Evolutionary conservation across 1,284 basidiomycete genomes (phyloP), one percentile per base, ranked within the genome.

Genomic region (Spongiforma sp.): DNA sequence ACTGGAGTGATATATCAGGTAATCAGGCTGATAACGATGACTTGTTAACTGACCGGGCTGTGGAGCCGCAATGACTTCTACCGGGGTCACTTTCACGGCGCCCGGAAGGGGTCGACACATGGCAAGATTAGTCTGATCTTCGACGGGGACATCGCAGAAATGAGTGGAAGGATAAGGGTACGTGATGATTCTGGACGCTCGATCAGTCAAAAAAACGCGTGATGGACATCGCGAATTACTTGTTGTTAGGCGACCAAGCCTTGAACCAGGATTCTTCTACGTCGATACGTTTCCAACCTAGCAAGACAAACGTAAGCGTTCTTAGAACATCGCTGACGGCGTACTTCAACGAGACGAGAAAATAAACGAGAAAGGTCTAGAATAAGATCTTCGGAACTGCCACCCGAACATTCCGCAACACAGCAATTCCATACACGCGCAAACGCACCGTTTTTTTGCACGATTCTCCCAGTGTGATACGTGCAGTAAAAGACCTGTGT

Each of bases 251-350:
- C 2, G 68, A 73, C 84, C 83, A 90, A 3, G 71, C 73, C 4
- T 75, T 73, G 77, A 90, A 90, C 88, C 88, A 91, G 8, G 68
- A 63, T 4, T 82, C 79, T 37, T 82, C 71, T 10, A 90, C 79
- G 46, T 84, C 75, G 48, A 88, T 80, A 5, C 82, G 79, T 65
- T 87, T 88, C 90, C 90, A 91, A 5, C 90, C 89, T 90, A 58
- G 26, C 26, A 33, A 37, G 33, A 12, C 9, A 17, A 21, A n/a
- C n/a, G 54, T 62, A 21, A 66, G 52, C 19, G 19, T 36, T 11
- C 26, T 19, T 37, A 26, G 15, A 21, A 66, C 19, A 43, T n/a
- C 14, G 57, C 12, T 2, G 54, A 57, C 34, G 34, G 14, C 4
- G 24, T 19, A 11, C 30, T 32, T 15, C 5, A n/a, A 54, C 24